These are phyloP conservation scores for Penicillium sp. DNA, from an alignment of 2,329 filamentous ascomycete genomes.

Conservation along the genomic window DNA sequence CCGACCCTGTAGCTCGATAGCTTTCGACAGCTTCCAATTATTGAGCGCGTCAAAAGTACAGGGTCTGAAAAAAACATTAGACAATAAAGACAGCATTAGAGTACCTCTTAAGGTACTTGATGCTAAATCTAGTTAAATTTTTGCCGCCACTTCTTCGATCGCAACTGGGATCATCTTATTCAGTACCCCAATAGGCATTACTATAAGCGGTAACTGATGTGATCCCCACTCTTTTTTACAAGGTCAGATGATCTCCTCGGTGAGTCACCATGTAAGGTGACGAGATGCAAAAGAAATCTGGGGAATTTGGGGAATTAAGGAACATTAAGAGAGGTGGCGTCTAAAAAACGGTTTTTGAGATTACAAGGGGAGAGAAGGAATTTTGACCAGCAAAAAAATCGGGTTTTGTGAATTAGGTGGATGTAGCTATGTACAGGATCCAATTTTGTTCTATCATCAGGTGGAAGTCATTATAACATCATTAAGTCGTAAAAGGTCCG, in stretches of 20 bases:
- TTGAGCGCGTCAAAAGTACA: neutral
- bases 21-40: neutral
- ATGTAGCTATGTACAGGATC: slow-evolving; percentile 16
- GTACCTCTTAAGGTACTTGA: neutral
- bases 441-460: slow-evolving; percentile 14
- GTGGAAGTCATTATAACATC: slow-evolving; percentile 15
- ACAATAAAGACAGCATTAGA: neutral
- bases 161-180: neutral
- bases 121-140: neutral
- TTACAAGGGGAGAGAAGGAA: neutral
- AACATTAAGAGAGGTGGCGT: neutral
- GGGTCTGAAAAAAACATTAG: neutral
- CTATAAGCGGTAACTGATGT: neutral
- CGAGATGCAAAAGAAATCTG: neutral
- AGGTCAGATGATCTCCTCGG: neutral
- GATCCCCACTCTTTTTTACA: neutral
- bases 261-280: neutral
- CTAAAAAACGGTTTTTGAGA: neutral
- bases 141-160: neutral
- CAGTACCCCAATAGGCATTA: neutral
- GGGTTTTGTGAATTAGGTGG: slow-evolving; percentile 8
- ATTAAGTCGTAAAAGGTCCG: slow-evolving; percentile 12
- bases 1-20: neutral
- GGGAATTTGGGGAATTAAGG: neutral
- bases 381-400: slow-evolving; percentile 17